Evolutionary conservation across 148 eudicot genomes (phyloP), one percentile per base, ranked within the genome.

Genomic region (Camellia sinensis): DNA sequence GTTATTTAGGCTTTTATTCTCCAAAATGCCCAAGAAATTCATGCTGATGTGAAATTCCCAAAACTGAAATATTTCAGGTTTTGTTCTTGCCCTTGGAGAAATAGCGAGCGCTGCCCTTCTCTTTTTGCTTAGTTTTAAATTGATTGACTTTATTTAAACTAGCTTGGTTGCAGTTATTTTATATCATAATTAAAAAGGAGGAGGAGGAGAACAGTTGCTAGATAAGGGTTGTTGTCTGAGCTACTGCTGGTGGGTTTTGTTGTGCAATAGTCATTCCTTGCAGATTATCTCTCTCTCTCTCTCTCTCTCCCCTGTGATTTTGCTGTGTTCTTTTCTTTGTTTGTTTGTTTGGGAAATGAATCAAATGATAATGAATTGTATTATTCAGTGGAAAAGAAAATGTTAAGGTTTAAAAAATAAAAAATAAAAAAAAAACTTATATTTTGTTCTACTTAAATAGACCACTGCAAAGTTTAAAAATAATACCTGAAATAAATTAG

Each of bases 111-210:
- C 48, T 21, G 46, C 45, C 72, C 48, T 50, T 77, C 46, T 29
- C 5, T 62, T 64, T 65, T 29, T 8, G 45, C 37, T 43, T 17
- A 40, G 5, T 76, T 77, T 48, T 61, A 17, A 52, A 8, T 65
- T 69, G 37, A 77, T 3, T 29, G 22, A 77, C 72, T 48, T 29
- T 1, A 13, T 77, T 71, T 77, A 77, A 50, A 50, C 62, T 65
- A 65, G 61, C 29, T 37, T 64, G 70, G 60, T 65, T 53, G 29
- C 11, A 71, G 74, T 6, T 18, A 41, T 41, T 43, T 68, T 12
- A 71, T 48, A 4, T 6, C 11, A 10, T 45, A 7, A 40, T 6
- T 29, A 29, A 29, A 0, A 0, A 29, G 29, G 29, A 29, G 29
- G 29, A 29, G 29, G 29, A 29, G 29, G 29, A 29, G 29, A 22